These are phyloP conservation scores for Umbellularia californica DNA, from an alignment of 164 flowering plant genomes.

Conservation along the genomic window DNA sequence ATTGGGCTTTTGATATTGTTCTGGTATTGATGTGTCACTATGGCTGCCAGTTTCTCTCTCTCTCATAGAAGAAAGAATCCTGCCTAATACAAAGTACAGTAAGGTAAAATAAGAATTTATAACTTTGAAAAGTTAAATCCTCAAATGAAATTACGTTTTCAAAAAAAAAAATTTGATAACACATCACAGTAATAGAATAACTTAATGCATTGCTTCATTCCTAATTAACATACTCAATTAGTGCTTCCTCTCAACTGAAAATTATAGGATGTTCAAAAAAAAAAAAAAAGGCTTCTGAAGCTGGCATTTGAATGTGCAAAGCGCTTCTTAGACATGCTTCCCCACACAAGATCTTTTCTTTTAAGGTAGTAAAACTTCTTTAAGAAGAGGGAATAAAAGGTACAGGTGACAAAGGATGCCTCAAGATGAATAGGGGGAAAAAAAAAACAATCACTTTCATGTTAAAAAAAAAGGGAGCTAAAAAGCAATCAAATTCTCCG, in stretches of 20 bases:
- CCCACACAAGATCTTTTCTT: too few relatives aligned
- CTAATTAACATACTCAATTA: background rate
- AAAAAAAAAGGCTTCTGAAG: background rate
- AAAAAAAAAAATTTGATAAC: background rate
- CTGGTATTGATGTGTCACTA: constrained; percentile 18
- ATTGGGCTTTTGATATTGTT: constrained; percentile 17
- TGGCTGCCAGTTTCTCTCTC: constrained; percentile 23
- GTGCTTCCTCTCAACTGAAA: background rate
- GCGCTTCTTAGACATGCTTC: background rate
- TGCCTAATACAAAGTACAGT: constrained; percentile 40
- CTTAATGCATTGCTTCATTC: background rate
- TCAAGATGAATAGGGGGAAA: background rate
- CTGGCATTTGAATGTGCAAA: background rate
- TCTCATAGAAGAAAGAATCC: constrained; percentile 56
- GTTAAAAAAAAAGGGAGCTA: background rate
- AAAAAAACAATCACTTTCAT: background rate
- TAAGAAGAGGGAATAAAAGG: background rate
- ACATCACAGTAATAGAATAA: too few relatives aligned
- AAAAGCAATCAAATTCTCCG: background rate
- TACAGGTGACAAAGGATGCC: background rate
- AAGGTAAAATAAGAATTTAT: background rate
- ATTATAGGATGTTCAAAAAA: background rate
- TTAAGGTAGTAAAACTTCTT: background rate
- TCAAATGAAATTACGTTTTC: background rate
- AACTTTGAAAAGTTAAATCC: background rate